A percentile compares a stretch with the other conserved stretches of the same genome.
phyloP scores from a whole-genome alignment of 23 red algal species.

The Chondrus crispus region DNA sequence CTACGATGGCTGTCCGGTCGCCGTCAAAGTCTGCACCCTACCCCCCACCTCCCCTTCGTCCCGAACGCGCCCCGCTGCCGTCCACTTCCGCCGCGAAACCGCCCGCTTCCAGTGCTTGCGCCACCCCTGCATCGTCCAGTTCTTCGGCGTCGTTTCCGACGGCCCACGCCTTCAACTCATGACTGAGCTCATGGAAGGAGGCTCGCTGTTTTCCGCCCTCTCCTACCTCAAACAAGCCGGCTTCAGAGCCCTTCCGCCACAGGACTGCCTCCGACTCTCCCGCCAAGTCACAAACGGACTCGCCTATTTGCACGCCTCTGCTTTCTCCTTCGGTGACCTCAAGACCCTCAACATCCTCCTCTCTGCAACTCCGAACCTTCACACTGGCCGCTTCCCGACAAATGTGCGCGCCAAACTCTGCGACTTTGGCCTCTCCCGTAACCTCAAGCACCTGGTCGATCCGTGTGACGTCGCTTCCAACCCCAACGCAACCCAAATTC shows the following conservation, averaged over 20 bases:
- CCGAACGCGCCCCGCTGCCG: not conserved
- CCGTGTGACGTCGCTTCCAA: not conserved
- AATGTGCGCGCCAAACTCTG: slow-evolving; percentile 36
- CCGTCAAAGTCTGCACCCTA: slow-evolving; percentile 55
- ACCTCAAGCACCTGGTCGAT: slow-evolving; percentile 1
- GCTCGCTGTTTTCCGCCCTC: slow-evolving; percentile 4
- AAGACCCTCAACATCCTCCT: slow-evolving; percentile 63
- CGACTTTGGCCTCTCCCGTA: slow-evolving; percentile 59
- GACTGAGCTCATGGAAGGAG: slow-evolving; percentile 70
- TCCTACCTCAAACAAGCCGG: not conserved
- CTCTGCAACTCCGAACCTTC: not conserved
- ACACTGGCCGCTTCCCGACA: not conserved
- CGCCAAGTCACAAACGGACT: slow-evolving; percentile 21
- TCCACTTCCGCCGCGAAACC: slow-evolving; percentile 52
- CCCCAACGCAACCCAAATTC: not conserved
- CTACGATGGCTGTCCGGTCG: slow-evolving; percentile 48
- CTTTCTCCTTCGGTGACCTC: slow-evolving; percentile 52
- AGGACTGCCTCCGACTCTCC: slow-evolving; percentile 9
- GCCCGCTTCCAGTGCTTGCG: slow-evolving; percentile 23
- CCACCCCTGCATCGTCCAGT: slow-evolving; percentile 62
- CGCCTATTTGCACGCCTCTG: slow-evolving; percentile 31
- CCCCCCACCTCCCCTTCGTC: not conserved
- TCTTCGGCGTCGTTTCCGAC: slow-evolving; percentile 9
- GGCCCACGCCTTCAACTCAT: slow-evolving; percentile 51
- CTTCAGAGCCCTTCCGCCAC: not conserved